Base-by-base conservation (phyloP, 2,329 filamentous ascomycete species). In the Fusarium miscanthi region DNA sequence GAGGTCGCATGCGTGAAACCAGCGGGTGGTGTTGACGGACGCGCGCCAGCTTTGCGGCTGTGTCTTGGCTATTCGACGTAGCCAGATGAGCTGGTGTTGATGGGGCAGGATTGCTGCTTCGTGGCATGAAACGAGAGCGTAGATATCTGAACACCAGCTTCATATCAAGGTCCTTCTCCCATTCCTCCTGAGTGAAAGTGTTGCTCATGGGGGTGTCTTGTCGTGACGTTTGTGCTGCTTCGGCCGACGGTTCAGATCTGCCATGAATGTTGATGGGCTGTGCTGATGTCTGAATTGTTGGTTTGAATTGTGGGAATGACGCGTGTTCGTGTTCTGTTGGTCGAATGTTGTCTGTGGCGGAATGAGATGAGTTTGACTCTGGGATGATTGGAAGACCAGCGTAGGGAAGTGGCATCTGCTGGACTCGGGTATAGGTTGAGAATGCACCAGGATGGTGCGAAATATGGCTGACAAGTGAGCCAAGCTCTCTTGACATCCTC, bases 101-200 rank as follows among this genome's bases (percentile, higher is more conserved):
- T 19, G 84, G 81, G 30, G 79, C 76, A 53, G 85, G 81, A 73
- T 78, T 81, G 68, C 84, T 81, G 59, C 81, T 80, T 11, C 84
- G 83, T 21, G 88, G 84, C 64, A 89, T 86, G 80, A 97, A 95
- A 66, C 93, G 91, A 23, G 90, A 92, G 64, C 91, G 89, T 35
- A 97, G 87, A 79, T 96, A 98, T 53, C 91, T 90, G 84, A 98
- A 98, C 38, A 98, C 93, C 80, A 97, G 92, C 79, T 93, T 93
- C 73, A 98, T 89, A 78, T 98, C 95, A 9, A 98, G 87, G 59
- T 97, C 93, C 67, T 92, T 91, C 82, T 98, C 95, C 96, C 96
- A 99, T 78, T 97, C 96, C 40, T 96, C 93, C 76, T 93, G 86
- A 3, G 87, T 89, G 69, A 90, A 90, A 1, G 80, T 65, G 46